Base-by-base conservation (phyloP, 345 rosid genomes). In the Erodium maritimum region DNA sequence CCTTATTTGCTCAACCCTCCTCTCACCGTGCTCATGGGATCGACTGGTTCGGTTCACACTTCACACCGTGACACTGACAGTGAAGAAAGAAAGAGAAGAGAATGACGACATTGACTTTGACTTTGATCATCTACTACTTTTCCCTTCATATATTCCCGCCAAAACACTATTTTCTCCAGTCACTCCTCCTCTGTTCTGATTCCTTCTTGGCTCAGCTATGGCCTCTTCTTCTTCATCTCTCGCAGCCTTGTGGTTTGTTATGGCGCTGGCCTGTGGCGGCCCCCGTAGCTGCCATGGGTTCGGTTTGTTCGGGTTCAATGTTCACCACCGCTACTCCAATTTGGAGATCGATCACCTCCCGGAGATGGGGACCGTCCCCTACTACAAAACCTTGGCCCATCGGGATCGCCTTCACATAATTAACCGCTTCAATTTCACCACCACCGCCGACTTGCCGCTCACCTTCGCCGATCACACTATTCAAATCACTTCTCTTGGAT, bases 311-410 rank as follows among this genome's bases (percentile, higher is more conserved):
- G 99, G 86, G 50, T 89, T 85, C 51, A 80, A 78, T 48, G 65
- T 93, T 60, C 94, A 85, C 61, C 91, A 93, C 70, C 79, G 91
- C 45, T 93, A 67, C 67, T 89, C 99, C 18, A 97, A 93, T 77
- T 81, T 89, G 5, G 70, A 77, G 10, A 75, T 72, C 0, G 84
- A 83, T 68, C 86, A 73, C 52, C 65, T 89, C 6, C 99, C 95
- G 23, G 79, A 69, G 70, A 81, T 75, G 63, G 95, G 84, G n/a
- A 83, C 81, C 42, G 56, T 62, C 17, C 67, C 71, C 51, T 93
- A 89, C 75, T 87, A 85, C 21, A 72, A 68, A 22, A 78, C 78
- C 18, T 66, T 87, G 95, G 83, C 75, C 55, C 84, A 79, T 64
- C 94, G 91, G 11, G 99, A 93, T 75, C 77, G 76, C 1, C 53